These are phyloP conservation scores for Trichocomaceae sp. DNA, from an alignment of 2,329 filamentous ascomycete species.

Conservation along the genomic window DNA sequence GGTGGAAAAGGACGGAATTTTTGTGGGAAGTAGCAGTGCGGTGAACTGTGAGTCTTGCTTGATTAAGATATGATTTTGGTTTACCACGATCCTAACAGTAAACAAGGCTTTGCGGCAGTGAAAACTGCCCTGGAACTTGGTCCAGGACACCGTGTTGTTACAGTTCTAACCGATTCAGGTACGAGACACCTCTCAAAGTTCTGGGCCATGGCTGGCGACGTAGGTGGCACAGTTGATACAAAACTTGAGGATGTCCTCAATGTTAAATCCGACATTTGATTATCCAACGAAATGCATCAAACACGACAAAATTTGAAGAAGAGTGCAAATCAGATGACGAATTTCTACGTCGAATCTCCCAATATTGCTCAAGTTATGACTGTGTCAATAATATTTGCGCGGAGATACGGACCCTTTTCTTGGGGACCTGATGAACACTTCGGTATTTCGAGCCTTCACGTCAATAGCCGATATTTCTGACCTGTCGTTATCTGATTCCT, in stretches of 20 bases:
- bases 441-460: conserved; percentile 11
- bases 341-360: neutral
- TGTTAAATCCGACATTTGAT: conserved; percentile 21
- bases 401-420: conserved; percentile 13
- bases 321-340: neutral
- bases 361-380: neutral
- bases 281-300: neutral
- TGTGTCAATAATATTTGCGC: conserved; percentile 11
- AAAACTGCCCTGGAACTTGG: conserved; percentile 42
- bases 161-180: conserved; percentile 46
- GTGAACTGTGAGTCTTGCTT: conserved; percentile 67
- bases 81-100: conserved; percentile 1
- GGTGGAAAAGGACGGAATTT: conserved; percentile 91
- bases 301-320: neutral
- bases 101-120: conserved; percentile 42
- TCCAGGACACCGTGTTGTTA: conserved; percentile 44
- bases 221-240: conserved; percentile 40
- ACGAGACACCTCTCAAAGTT: conserved; percentile 48
- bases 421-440: neutral
- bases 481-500: conserved; percentile 14
- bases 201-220: conserved; percentile 43
- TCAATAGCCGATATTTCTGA: conserved; percentile 18
- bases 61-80: neutral
- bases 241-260: conserved; percentile 42
- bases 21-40: conserved; percentile 89